Evolutionary conservation across 2,329 filamentous ascomycete genomes (phyloP), one percentile per base, ranked within the genome.

Genomic region (Paracoccidioides lutzii): DNA sequence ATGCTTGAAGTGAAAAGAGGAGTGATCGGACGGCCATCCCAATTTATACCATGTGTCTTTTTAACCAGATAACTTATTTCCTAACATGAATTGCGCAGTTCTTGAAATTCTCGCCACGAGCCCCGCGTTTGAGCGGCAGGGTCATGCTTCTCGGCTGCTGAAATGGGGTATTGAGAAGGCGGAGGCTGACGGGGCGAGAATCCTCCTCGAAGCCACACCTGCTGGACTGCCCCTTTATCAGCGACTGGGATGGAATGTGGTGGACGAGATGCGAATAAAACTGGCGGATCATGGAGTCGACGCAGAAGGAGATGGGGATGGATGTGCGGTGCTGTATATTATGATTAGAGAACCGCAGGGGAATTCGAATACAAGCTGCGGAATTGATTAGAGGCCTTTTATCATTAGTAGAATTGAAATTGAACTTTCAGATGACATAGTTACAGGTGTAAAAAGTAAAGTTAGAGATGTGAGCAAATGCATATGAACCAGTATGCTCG

Each of bases 291-390:
- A 46, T 48, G 55, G 48, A 9, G 30, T 53, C n/a, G 48, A 56
- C 5, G 48, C 41, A 1, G 49, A 45, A 50, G 55, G 55, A 9
- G 55, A 56, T 30, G 28, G 12, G 6, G 41, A 37, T 44, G 54
- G 54, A 9, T 52, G 12, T 32, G 30, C 30, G 1, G 7, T 43
- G 3, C 9, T 56, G 6, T 28, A 33, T 15, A 33, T 53, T 37
- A 56, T 56, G 55, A 48, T 56, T 22, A 33, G 55, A 37, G 55
- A 56, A 10, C 55, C 55, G 7, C 49, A 41, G 40, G 42, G 51
- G 8, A 22, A n/a, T 44, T 30, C 40, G 7, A 30, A 3, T n/a
- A 48, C 22, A 48, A 15, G 49, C 48, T 9, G 52, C 48, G n/a
- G 56, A 58, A 35, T 10, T 51, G 30, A 54, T 54, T n/a, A 9